These are phyloP conservation scores for Trichoderma citrinoviride DNA, from an alignment of 2,329 filamentous ascomycete genomes.

Conservation along the genomic window DNA sequence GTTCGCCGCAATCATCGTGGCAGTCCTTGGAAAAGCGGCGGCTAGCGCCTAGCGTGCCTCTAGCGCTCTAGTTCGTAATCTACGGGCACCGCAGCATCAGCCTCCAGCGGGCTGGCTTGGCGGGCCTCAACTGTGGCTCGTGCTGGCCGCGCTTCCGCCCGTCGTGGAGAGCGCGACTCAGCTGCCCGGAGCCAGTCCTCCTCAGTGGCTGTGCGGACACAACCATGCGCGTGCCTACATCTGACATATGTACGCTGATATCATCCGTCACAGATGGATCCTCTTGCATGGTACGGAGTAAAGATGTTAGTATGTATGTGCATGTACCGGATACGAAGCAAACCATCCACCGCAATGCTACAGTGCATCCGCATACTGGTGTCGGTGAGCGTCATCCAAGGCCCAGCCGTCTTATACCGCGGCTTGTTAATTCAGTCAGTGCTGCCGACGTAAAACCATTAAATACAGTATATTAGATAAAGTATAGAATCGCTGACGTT, in stretches of 20 bases:
- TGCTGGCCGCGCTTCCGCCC: not conserved
- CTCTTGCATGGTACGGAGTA: too few species aligned
- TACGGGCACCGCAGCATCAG: not conserved
- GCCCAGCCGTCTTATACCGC: not conserved
- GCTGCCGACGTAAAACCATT: not conserved
- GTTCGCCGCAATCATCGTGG: not conserved
- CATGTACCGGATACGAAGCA: too few species aligned
- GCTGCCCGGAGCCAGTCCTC: too few species aligned
- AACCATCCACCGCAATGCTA: not conserved
- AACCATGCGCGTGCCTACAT: not conserved
- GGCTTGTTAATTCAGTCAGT: not conserved
- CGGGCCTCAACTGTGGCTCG: not conserved
- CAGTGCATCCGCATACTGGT: not conserved
- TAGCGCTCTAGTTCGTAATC: not conserved
- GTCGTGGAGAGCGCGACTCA: not conserved
- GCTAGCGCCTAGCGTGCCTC: slow-evolving; percentile 11
- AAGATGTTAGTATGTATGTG: too few species aligned
- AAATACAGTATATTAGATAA: not conserved
- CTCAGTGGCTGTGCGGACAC: not conserved
- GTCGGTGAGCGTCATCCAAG: not conserved
- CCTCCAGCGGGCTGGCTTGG: not conserved
- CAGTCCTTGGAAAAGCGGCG: slow-evolving; percentile 3
- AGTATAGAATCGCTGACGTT: not conserved
- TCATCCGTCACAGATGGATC: not conserved
- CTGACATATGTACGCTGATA: not conserved